phyloP scores from a whole-genome alignment of 495 filamentous ascomycete species.

The Talaromyces ruber region DNA sequence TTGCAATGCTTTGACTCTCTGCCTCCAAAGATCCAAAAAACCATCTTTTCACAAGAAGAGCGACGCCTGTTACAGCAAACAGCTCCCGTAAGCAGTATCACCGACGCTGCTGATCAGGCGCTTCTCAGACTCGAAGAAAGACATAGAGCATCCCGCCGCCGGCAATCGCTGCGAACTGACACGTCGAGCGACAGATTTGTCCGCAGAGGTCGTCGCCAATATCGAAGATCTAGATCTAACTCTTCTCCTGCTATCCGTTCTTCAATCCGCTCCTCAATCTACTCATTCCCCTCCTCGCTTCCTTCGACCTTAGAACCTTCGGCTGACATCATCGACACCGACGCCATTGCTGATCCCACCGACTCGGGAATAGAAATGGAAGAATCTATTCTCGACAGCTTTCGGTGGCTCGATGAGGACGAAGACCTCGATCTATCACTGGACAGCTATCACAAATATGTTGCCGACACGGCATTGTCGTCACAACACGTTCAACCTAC shows the following conservation, averaged over 20 bases:
- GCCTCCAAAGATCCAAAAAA: conserved; percentile 61
- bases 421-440: conserved; percentile 65
- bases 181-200: conserved; percentile 4
- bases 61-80: conserved; percentile 42
- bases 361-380: conserved; percentile 35
- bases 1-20: conserved; percentile 63
- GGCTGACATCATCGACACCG: background rate
- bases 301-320: background rate
- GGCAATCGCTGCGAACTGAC: background rate
- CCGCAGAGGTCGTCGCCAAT: background rate
- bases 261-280: background rate
- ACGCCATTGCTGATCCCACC: conserved; percentile 6
- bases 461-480: conserved; percentile 19
- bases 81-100: conserved; percentile 41
- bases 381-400: conserved; percentile 54
- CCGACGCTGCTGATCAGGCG: conserved; percentile 65
- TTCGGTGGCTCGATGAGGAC: conserved; percentile 75
- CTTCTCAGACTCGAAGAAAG: conserved; percentile 39
- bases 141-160: conserved; percentile 2
- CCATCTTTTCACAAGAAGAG: conserved; percentile 67
- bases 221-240: conserved; percentile 5
- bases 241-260: conserved; percentile 12
- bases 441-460: conserved; percentile 40
- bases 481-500: background rate
- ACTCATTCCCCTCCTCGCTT: background rate